Percentiles rank a stretch among this genome's conserved stretches.
Conservation (phyloP, 2,329 filamentous ascomycete genomes). For the Botrytis squamosa region DNA sequence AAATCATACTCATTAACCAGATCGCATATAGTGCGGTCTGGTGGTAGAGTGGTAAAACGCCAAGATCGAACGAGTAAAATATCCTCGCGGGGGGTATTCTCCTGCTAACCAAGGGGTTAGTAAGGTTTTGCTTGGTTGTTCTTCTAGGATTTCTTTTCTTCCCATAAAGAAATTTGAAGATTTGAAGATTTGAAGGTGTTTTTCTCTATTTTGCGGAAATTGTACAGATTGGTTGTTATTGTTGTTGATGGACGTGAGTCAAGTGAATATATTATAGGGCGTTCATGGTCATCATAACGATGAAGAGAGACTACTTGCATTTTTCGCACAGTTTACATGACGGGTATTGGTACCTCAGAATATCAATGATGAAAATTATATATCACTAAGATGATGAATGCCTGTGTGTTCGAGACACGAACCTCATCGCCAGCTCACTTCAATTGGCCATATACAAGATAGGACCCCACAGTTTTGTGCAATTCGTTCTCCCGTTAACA, state of each 20-base stretch:
- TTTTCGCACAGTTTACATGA: neutral
- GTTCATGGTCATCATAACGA: neutral
- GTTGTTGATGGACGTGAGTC: neutral
- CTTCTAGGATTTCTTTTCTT: neutral
- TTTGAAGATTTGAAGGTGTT: neutral
- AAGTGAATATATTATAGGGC: neutral
- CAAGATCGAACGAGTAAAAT: neutral
- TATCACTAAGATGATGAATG: neutral
- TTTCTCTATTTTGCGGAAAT: neutral
- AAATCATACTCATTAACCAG: neutral
- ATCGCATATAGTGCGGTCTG: neutral
- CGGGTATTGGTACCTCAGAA: neutral
- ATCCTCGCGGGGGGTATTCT: neutral
- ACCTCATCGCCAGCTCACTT: neutral
- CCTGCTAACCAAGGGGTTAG: neutral
- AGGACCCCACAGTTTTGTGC: neutral
- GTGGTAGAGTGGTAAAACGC: neutral
- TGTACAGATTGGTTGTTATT: neutral
- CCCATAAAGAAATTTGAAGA: too few relatives aligned
- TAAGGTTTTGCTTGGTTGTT: neutral
- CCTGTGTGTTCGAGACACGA: neutral
- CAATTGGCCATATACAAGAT: too few relatives aligned
- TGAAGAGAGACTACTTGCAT: neutral
- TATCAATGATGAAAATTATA: neutral
- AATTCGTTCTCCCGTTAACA: neutral